Evolutionary conservation across 1,284 basidiomycete genomes (phyloP).

Genomic region (Inonotus obliquus): DNA sequence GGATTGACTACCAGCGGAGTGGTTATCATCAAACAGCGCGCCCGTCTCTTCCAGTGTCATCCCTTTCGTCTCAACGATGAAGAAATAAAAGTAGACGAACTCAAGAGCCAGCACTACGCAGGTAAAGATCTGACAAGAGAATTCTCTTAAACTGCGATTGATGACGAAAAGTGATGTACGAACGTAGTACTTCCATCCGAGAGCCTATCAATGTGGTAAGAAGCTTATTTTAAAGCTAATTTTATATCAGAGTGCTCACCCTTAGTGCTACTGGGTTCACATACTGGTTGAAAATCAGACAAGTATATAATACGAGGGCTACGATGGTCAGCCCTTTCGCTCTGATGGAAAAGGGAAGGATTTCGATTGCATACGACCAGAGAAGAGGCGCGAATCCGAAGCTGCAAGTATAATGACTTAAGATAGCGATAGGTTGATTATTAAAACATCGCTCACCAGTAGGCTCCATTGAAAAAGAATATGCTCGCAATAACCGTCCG

Average conservation of each 20-base stretch:
- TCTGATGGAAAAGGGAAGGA: constrained; percentile 64
- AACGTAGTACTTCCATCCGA: constrained; percentile 65
- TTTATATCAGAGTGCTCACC: constrained; percentile 17
- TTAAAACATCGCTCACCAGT: constrained; percentile 43
- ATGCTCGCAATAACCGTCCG: constrained; percentile 73
- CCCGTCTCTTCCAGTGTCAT: constrained; percentile 71
- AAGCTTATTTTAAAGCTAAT: background rate
- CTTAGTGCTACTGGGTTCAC: constrained; percentile 69
- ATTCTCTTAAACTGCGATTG: background rate
- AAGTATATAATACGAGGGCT: constrained; percentile 57
- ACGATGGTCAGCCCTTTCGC: constrained; percentile 76
- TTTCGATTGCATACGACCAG: constrained; percentile 71
- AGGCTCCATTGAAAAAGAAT: constrained; percentile 68
- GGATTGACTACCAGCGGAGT: constrained; percentile 25
- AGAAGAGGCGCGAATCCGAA: constrained; percentile 72
- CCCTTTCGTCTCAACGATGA: constrained; percentile 68
- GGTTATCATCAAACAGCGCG: constrained; percentile 63
- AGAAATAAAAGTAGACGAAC: constrained; percentile 57
- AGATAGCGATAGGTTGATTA: background rate
- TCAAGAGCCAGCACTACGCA: constrained; percentile 64
- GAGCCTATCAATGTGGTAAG: constrained; percentile 17
- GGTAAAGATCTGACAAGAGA: constrained; percentile 49
- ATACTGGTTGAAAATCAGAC: constrained; percentile 78
- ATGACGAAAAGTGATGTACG: constrained; percentile 17
- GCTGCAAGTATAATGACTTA: constrained; percentile 30